Conservation (phyloP, 331 rosid genomes). For the Acacia pycnantha region DNA sequence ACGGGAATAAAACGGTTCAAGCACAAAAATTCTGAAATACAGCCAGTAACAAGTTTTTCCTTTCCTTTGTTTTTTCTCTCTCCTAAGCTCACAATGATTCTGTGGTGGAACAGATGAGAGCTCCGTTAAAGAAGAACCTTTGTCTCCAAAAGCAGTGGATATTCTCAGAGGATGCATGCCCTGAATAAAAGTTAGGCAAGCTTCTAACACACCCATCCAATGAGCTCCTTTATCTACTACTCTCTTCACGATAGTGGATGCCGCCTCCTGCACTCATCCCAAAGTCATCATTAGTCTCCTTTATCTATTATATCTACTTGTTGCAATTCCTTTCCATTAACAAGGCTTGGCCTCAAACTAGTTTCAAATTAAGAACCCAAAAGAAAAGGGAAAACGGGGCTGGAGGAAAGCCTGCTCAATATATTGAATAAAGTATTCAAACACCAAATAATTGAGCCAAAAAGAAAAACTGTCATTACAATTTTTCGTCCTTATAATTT, state of each 20-base stretch:
- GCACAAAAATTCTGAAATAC: slow-evolving; percentile 28
- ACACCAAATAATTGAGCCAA: not conserved
- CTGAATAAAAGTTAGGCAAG: slow-evolving; percentile 61
- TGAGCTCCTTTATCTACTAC: slow-evolving; percentile 41
- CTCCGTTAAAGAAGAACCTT: slow-evolving; percentile 25
- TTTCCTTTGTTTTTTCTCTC: not conserved
- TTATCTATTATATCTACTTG: not conserved
- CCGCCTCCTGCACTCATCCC: slow-evolving; percentile 78
- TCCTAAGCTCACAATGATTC: slow-evolving; percentile 17
- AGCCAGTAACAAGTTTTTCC: slow-evolving; percentile 18
- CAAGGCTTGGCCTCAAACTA: not conserved
- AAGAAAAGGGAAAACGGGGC: not conserved
- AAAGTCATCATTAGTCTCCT: slow-evolving; percentile 1
- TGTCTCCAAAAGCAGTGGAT: slow-evolving; percentile 44
- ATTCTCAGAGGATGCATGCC: slow-evolving; percentile 44
- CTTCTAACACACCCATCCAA: slow-evolving; percentile 38
- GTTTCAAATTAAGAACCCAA: not conserved
- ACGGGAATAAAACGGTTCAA: slow-evolving; percentile 23
- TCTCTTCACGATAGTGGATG: slow-evolving; percentile 73
- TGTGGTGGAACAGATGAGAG: slow-evolving; percentile 34
- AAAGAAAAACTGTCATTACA: not conserved
- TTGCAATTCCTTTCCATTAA: not conserved
- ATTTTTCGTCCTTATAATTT: too few relatives aligned
- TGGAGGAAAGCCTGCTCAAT: not conserved
- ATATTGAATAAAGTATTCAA: not conserved